Conservation (phyloP, 2,329 filamentous ascomycete genomes). For the Furcasterigmium sp. region DNA sequence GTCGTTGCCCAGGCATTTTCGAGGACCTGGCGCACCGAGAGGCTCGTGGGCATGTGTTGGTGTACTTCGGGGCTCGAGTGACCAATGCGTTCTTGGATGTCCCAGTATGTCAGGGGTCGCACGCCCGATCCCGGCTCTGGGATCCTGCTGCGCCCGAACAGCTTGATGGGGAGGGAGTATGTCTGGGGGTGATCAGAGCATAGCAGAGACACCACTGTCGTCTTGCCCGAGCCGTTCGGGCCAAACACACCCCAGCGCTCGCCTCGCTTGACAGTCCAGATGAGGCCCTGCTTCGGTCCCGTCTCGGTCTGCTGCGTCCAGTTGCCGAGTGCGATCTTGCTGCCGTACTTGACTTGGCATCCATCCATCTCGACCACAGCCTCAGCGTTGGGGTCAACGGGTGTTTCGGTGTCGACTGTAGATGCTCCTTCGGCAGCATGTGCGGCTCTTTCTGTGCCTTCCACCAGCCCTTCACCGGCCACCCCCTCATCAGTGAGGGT, state of each 20-base stretch:
- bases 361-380: slow-evolving; percentile 82
- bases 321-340: slow-evolving; percentile 72
- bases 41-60: slow-evolving; percentile 76
- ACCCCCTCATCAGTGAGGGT: slow-evolving; percentile 35
- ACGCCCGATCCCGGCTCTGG: slow-evolving; percentile 62
- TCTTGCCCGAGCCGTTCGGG: slow-evolving; percentile 93
- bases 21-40: slow-evolving; percentile 69
- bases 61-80: slow-evolving; percentile 94
- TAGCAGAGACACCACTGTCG: slow-evolving; percentile 85
- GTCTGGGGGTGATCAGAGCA: slow-evolving; percentile 95
- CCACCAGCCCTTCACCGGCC: slow-evolving; percentile 28
- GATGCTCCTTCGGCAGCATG: slow-evolving; percentile 3
- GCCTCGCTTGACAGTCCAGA: slow-evolving; percentile 78
- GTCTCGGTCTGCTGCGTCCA: slow-evolving; percentile 60
- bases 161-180: slow-evolving; percentile 79
- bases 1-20: slow-evolving; percentile 91
- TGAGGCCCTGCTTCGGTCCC: slow-evolving; percentile 57
- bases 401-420: not conserved
- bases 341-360: slow-evolving; percentile 74
- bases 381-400: slow-evolving; percentile 42
- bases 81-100: slow-evolving; percentile 83
- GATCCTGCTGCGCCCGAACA: slow-evolving; percentile 79
- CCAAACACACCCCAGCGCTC: slow-evolving; percentile 92
- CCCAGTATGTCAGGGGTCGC: slow-evolving; percentile 81
- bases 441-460: slow-evolving; percentile 15